Base-by-base conservation (phyloP, 495 filamentous ascomycete species). In the Penicillium paxilli region DNA sequence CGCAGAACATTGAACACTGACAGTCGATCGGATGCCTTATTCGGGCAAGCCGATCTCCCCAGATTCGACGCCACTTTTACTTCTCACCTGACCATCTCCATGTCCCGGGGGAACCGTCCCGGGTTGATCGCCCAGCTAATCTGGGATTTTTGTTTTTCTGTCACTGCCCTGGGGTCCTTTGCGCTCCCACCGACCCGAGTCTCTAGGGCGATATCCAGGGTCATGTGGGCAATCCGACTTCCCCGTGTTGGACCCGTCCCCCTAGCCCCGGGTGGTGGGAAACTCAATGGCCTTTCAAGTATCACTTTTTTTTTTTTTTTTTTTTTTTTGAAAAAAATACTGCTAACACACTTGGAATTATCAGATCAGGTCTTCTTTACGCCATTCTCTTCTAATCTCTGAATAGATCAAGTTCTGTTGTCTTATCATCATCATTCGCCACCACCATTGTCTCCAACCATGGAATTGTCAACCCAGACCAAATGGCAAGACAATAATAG, bases 1-100 rank as follows among this genome's bases (percentile, higher is more conserved):
- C n/a, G n/a, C n/a, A n/a, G n/a, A n/a, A n/a, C n/a, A n/a, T n/a
- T n/a, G n/a, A n/a, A n/a, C n/a, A n/a, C n/a, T n/a, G n/a, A n/a
- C 9, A 42, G 55, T 21, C 47, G 55, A 63, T 63, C 61, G 61
- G 61, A 58, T 64, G 47, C 21, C 61, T 49, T n/a, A 8, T 50
- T 64, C 54, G 51, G 61, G 61, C 5, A 64, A 64, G 53, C 61
- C 61, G 60, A 57, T 53, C 28, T 37, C 35, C 55, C 49, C 25
- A 35, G 45, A 46, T 46, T 17, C 44, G n/a, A 25, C 44, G 44
- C 44, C 22, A 30, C 25, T 16, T 14, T 12, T 46, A n/a, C 22
- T 8, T 7, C 33, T 56, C 54, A 52, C 14, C 37, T 52, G 54
- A 57, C 48, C 48, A n/a, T n/a, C 11, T 12, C 35, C 35, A 38